Conservation (phyloP, 257 asterid genomes). For the Plantago ovata region DNA sequence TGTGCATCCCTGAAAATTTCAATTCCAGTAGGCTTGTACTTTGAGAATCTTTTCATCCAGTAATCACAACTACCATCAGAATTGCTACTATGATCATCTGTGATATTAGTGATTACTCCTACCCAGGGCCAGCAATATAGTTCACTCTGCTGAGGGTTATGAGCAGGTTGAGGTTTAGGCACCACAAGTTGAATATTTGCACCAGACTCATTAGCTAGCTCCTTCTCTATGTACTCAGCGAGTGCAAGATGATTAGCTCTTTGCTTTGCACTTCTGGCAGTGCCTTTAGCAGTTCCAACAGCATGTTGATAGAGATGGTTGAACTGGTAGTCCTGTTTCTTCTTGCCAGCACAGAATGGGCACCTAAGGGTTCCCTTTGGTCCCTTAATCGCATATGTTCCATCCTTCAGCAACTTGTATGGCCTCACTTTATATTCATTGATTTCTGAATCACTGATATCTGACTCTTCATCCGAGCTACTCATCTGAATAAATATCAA, state of each 20-base stretch:
- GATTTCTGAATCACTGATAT: no score
- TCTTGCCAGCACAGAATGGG: no score
- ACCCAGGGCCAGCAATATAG: conserved; percentile 86
- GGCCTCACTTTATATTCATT: no score
- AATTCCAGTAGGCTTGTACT: conserved; percentile 45
- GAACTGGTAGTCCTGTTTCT: no score
- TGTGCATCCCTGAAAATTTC: conserved; percentile 42
- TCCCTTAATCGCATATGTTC: no score
- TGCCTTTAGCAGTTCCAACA: no score
- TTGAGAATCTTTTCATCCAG: conserved; percentile 44
- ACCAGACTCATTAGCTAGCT: conserved; percentile 48
- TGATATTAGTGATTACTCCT: conserved; percentile 56
- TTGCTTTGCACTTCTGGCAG: not conserved
- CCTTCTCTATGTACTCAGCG: conserved; percentile 51
- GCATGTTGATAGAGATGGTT: no score
- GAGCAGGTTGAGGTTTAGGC: conserved; percentile 22
- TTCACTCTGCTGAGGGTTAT: conserved; percentile 42
- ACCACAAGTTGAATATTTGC: conserved; percentile 41
- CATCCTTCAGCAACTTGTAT: no score
- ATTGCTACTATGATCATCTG: no score
- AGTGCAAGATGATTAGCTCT: conserved; percentile 82
- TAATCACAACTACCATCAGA: conserved; percentile 26
- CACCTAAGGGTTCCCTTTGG: no score
- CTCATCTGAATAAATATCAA: no score
- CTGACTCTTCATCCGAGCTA: no score